These are phyloP conservation scores for Phoma sp. DNA, from an alignment of 2,329 filamentous ascomycete species.

Conservation along the genomic window DNA sequence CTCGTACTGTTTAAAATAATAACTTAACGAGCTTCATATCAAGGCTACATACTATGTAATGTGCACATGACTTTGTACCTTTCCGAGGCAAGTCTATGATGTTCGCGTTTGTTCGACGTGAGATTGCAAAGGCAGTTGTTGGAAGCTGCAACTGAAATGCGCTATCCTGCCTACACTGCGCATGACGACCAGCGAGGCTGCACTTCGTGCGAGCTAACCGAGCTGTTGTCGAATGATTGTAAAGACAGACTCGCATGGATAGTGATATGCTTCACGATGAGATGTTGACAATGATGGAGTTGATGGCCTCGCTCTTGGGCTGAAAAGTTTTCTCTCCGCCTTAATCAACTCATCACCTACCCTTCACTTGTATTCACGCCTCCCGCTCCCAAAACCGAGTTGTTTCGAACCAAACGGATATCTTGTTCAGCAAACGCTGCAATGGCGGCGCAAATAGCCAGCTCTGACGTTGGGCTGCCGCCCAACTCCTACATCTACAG, in stretches of 20 bases:
- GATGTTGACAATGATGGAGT: background rate
- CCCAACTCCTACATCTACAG: conserved; percentile 50
- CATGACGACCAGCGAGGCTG: background rate
- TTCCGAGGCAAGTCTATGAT: background rate
- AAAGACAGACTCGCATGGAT: background rate
- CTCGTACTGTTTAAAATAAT: conserved; percentile 50
- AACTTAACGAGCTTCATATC: conserved; percentile 60
- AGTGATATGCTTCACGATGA: background rate
- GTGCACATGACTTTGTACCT: background rate
- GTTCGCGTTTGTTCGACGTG: background rate
- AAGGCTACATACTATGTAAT: conserved; percentile 52
- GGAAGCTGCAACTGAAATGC: too few species aligned
- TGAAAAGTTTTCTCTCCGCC: conserved; percentile 22
- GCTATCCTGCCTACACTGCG: too few species aligned
- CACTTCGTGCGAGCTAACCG: background rate
- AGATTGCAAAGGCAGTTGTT: background rate
- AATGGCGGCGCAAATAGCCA: conserved; percentile 30
- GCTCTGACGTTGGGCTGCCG: conserved; percentile 36
- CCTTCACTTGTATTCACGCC: background rate
- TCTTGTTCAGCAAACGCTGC: background rate
- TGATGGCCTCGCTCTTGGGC: background rate
- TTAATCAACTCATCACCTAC: background rate
- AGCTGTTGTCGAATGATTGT: background rate
- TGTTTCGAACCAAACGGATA: background rate
- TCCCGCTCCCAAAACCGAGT: background rate